A percentile compares a stretch with the other conserved stretches of the same genome.
Evolutionary conservation across 2,329 filamentous ascomycete species (phyloP).

Genomic region (Epichloe brachyelytri): DNA sequence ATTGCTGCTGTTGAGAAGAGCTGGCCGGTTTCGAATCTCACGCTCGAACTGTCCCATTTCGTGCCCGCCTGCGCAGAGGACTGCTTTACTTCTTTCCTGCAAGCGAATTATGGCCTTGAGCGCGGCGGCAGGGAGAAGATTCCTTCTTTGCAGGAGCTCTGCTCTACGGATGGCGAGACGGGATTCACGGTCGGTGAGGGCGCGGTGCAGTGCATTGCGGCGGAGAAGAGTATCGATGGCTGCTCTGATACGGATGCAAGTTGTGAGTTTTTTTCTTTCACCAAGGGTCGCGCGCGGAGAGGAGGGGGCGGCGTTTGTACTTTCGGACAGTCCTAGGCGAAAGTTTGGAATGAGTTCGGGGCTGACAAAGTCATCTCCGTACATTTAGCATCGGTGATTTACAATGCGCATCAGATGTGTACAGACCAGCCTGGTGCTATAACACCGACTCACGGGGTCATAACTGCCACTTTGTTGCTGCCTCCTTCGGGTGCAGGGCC

Average conservation of each 20-base stretch:
- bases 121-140: slow-evolving; percentile 36
- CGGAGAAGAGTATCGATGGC: slow-evolving; percentile 32
- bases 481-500: slow-evolving; percentile 15
- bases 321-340: too few relatives aligned
- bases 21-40: slow-evolving; percentile 13
- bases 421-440: slow-evolving; percentile 33
- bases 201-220: slow-evolving; percentile 52
- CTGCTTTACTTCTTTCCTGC: slow-evolving; percentile 52
- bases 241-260: slow-evolving; percentile 36
- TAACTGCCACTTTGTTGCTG: slow-evolving; percentile 42
- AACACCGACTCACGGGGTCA: slow-evolving; percentile 42
- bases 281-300: too few relatives aligned
- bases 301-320: too few relatives aligned
- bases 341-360: not conserved
- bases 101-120: slow-evolving; percentile 39
- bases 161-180: slow-evolving; percentile 41
- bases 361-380: not conserved
- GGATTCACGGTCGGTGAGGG: slow-evolving; percentile 63
- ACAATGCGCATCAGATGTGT: slow-evolving; percentile 48
- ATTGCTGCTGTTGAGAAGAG: slow-evolving; percentile 16
- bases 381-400: slow-evolving; percentile 26
- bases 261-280: slow-evolving; percentile 14
- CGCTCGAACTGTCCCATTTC: slow-evolving; percentile 26
- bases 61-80: slow-evolving; percentile 45
- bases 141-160: slow-evolving; percentile 49